Base-by-base conservation (phyloP, 352 stramenopile genomes). In the Phytophthora tentaculata region DNA sequence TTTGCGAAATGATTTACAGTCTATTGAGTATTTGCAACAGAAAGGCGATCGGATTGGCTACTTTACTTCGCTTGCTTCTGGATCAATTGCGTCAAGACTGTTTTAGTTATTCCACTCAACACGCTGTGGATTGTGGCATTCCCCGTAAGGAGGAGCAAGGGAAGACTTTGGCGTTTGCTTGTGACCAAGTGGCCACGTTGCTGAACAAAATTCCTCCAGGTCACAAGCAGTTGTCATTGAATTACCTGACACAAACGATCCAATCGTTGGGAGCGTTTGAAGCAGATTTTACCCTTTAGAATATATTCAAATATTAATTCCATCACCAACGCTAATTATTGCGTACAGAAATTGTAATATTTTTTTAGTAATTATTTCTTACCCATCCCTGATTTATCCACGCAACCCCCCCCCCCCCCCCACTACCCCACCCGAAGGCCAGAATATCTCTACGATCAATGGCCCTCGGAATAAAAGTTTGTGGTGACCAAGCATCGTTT, bases 31-130 rank as follows among this genome's bases (percentile, higher is more conserved):
- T 37, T 54, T 69, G 35, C 44, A 56, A 16, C 52, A 63, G 14
- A 45, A 22, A 12, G 45, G 16, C 4, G 7, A 58, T 16, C 24
- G 28, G 20, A 20, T 54, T 57, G 6, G 23, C 22, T 0, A 23
- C 6, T 43, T 58, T 9, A 3, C 2, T 48, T 48, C 52, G 20
- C 17, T 53, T 62, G 14, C 29, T 69, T 10, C 8, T 63, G n/a
- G 61, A 69, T 28, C 52, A 69, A 22, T 53, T 69, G 19, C 52
- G 37, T 16, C n/a, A 50, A 9, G 61, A 69, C 52, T 69, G 61
- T 20, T 6, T 20, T 2, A 20, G 32, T 8, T 63, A 63, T 54
- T 58, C 29, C 19, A n/a, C 52, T 5, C 47, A 52, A 6, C 28
- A 43, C 13, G 26, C 43, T 14, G 26, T 14, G 2, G 41, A 22